Evolutionary conservation across 306 rosid genomes (phyloP).

Genomic region (Lotus japonicus): DNA sequence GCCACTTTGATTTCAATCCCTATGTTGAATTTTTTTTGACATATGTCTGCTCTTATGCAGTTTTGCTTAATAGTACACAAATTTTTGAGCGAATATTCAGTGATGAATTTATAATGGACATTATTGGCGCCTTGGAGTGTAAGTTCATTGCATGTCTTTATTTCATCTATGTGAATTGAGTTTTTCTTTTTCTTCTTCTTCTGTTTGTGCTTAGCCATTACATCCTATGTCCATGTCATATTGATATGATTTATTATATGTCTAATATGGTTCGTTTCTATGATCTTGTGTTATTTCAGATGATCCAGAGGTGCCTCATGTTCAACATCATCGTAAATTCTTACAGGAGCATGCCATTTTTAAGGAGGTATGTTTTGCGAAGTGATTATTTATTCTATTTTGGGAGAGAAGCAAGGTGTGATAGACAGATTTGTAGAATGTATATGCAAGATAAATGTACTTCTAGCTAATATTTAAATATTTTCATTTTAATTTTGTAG

Average conservation of each 20-base stretch:
- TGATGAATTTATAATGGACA: conserved; percentile 76
- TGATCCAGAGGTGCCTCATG: conserved; percentile 68
- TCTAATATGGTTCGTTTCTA: background rate
- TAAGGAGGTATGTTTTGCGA: conserved; percentile 65
- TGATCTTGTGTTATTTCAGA: conserved; percentile 36
- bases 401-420: conserved; percentile 7
- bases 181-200: background rate
- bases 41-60: conserved; percentile 39
- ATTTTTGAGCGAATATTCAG: conserved; percentile 78
- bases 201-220: background rate
- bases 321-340: conserved; percentile 66
- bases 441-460: background rate
- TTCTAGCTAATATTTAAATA: background rate
- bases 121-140: conserved; percentile 87
- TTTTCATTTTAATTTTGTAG: conserved; percentile 31
- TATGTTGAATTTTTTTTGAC: conserved; percentile 5
- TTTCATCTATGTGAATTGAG: background rate
- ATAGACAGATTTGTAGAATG: conserved; percentile 11
- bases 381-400: conserved; percentile 14
- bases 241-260: background rate
- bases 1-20: conserved; percentile 2
- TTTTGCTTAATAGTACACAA: conserved; percentile 77
- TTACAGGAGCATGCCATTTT: conserved; percentile 77
- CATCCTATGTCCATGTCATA: background rate
- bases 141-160: conserved; percentile 35